These are phyloP conservation scores for Bocquillonia castaneifolia DNA, from an alignment of 441 rosid genomes.

Conservation along the genomic window DNA sequence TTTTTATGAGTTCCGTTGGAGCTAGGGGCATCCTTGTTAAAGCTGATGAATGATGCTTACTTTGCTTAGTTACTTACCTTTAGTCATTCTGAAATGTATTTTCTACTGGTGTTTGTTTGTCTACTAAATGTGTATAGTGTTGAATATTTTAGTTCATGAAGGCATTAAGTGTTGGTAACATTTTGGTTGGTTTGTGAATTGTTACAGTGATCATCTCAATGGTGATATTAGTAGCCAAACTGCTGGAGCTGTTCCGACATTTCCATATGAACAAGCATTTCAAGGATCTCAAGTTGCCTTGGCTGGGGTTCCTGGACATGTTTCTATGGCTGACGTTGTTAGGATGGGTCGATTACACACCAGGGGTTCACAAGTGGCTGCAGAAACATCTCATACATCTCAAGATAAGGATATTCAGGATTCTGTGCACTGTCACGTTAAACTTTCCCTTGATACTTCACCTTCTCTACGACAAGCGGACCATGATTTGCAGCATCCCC, in stretches of 20 bases:
- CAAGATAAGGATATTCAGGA: slow-evolving; percentile 21
- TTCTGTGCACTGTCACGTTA: slow-evolving; percentile 12
- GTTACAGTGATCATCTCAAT: slow-evolving; percentile 32
- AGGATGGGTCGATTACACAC: slow-evolving; percentile 30
- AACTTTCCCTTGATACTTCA: slow-evolving; percentile 16
- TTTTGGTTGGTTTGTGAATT: slow-evolving; percentile 2
- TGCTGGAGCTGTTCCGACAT: slow-evolving; percentile 25
- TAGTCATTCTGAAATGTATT: not conserved
- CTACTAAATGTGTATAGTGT: not conserved
- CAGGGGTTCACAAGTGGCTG: slow-evolving; percentile 22
- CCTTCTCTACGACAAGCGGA: slow-evolving; percentile 13
- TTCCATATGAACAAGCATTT: slow-evolving; percentile 24
- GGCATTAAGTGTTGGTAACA: not conserved
- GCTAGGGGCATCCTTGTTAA: too few relatives aligned
- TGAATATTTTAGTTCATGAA: not conserved
- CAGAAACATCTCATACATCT: slow-evolving; percentile 26
- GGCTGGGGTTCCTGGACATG: slow-evolving; percentile 30
- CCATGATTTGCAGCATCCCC: slow-evolving; percentile 15
- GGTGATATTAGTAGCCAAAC: slow-evolving; percentile 33
- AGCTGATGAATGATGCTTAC: too few relatives aligned
- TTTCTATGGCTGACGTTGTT: slow-evolving; percentile 41
- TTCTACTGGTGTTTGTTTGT: not conserved
- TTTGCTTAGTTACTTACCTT: too few relatives aligned
- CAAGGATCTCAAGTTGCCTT: slow-evolving; percentile 26
- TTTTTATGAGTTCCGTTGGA: too few relatives aligned